Evolutionary conservation across 75 land plant genomes (phyloP).

Genomic region (Cryptomeria japonica): DNA sequence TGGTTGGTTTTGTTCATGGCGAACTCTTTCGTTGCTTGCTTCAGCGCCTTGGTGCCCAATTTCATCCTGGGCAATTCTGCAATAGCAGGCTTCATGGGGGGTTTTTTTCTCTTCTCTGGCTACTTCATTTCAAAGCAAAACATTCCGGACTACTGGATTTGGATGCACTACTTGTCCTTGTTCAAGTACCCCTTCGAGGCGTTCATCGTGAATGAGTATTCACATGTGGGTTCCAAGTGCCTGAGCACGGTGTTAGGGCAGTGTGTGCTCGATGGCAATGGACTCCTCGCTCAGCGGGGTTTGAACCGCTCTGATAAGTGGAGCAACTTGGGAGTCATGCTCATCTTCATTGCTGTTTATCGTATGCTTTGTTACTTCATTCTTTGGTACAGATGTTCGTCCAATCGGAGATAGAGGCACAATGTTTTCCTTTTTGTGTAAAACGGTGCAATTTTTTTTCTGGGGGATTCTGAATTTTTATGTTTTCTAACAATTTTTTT

Average conservation of each 20-base stretch:
- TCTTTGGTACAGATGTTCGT: conserved; percentile 55
- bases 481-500: too few relatives aligned
- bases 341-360: conserved; percentile 63
- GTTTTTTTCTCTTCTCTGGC: conserved; percentile 91
- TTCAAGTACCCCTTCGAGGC: conserved; percentile 95
- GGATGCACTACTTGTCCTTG: conserved; percentile 83
- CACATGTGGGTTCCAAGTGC: conserved; percentile 33
- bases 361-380: conserved; percentile 69
- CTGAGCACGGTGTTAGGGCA: conserved; percentile 39
- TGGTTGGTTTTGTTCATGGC: conserved; percentile 80
- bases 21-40: conserved; percentile 79
- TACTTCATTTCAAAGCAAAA: conserved; percentile 76
- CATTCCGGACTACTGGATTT: conserved; percentile 88
- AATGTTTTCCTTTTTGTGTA: not conserved
- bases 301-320: conserved; percentile 46
- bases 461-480: too few relatives aligned
- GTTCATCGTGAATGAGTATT: conserved; percentile 75
- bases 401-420: conserved; percentile 11
- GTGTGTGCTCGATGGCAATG: conserved; percentile 56
- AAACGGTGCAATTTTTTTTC: too few relatives aligned
- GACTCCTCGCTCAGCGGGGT: conserved; percentile 55
- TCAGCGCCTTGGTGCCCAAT: conserved; percentile 76
- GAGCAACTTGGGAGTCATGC: conserved; percentile 67
- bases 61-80: conserved; percentile 77
- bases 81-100: conserved; percentile 65